phyloP scores from a whole-genome alignment of 257 asterid species.

The Nicotiana sylvestris region DNA sequence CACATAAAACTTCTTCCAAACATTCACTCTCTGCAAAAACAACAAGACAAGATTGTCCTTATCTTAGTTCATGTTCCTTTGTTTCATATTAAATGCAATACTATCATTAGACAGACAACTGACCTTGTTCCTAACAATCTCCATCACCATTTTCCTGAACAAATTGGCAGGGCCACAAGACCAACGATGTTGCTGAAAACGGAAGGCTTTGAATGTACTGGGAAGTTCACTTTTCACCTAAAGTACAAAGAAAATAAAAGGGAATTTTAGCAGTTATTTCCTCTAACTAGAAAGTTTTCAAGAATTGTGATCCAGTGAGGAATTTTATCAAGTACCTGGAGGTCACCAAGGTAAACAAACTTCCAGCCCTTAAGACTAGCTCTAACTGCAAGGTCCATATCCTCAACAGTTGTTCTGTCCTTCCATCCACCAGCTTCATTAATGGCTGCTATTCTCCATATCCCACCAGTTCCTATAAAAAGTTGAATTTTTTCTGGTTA shows the following conservation, averaged over 20 bases:
- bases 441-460: constrained; percentile 92
- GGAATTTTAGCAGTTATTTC: too few relatives aligned
- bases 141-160: constrained; percentile 89
- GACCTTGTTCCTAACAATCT: constrained; percentile 77
- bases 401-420: constrained; percentile 91
- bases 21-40: constrained; percentile 57
- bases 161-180: constrained; percentile 96
- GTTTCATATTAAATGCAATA: not conserved
- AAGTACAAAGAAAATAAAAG: not conserved
- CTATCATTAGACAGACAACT: not conserved
- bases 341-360: constrained; percentile 82
- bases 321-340: constrained; percentile 45
- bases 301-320: not conserved
- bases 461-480: constrained; percentile 31
- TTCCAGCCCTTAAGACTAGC: constrained; percentile 97
- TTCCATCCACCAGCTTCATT: constrained; percentile 98
- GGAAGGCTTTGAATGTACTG: constrained; percentile 89
- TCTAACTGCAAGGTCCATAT: constrained; percentile 96
- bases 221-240: constrained; percentile 93
- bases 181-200: constrained; percentile 97
- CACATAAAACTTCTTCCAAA: constrained; percentile 86
- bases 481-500: not conserved
- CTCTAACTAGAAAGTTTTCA: not conserved
- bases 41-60: not conserved
- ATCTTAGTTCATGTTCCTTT: not conserved